Evolutionary conservation across 345 rosid genomes (phyloP).

Genomic region (Citrus sp.): DNA sequence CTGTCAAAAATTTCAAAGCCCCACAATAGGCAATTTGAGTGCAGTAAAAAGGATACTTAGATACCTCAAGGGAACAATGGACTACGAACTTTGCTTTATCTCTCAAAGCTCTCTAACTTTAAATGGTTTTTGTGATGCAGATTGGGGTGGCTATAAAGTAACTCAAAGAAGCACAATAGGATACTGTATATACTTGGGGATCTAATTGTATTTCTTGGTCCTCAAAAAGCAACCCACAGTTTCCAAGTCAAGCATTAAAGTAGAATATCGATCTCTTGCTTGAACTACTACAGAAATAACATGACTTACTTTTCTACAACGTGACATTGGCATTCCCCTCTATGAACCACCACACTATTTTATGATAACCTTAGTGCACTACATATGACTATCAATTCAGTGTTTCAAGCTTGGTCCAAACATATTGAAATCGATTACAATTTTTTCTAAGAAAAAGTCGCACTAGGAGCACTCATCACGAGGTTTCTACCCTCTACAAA

Average conservation of each 20-base stretch:
- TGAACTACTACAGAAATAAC: not conserved
- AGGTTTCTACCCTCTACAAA: too few relatives aligned
- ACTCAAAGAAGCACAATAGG: not conserved
- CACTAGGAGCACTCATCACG: not conserved
- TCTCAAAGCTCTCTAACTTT: not conserved
- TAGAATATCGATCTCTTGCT: not conserved
- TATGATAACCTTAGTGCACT: not conserved
- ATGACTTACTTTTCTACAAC: too few relatives aligned
- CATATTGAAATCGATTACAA: not conserved
- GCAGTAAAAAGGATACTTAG: not conserved
- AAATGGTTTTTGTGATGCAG: not conserved
- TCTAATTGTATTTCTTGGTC: not conserved
- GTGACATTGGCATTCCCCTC: not conserved
- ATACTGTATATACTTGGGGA: not conserved
- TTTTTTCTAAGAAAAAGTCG: not conserved
- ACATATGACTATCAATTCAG: not conserved
- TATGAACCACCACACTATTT: not conserved
- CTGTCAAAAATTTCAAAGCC: not conserved
- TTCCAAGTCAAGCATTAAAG: not conserved
- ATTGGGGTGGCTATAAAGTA: not conserved
- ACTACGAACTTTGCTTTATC: not conserved
- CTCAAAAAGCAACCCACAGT: not conserved
- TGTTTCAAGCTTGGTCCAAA: not conserved
- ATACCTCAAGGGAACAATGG: not conserved
- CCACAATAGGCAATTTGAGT: not conserved